Conservation (phyloP, 1,284 basidiomycete genomes). For the Cystobasidiaceae sp. region DNA sequence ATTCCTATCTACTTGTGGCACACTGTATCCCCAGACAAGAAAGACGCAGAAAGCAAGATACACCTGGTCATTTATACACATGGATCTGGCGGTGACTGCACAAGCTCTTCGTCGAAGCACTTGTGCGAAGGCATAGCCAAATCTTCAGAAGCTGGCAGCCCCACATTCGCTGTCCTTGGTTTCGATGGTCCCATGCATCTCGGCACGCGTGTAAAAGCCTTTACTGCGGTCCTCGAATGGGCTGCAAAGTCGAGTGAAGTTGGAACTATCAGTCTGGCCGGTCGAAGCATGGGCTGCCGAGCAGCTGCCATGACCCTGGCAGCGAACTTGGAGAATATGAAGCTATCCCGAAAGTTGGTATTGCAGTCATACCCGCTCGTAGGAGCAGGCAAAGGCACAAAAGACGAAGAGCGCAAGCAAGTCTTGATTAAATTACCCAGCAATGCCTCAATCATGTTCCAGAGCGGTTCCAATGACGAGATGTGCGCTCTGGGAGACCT, state of each 20-base stretch:
- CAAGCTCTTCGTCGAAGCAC: too few species aligned
- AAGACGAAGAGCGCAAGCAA: conserved; percentile 22
- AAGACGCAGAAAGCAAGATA: too few species aligned
- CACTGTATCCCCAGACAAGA: not conserved
- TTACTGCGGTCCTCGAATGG: conserved; percentile 6
- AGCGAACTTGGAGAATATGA: not conserved
- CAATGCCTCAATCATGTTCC: not conserved
- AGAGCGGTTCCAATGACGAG: conserved; percentile 9
- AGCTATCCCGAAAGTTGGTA: not conserved
- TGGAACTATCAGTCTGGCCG: not conserved
- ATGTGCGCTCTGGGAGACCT: conserved; percentile 7
- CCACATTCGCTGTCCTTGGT: conserved; percentile 4
- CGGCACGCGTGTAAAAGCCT: not conserved
- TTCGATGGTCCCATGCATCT: conserved; percentile 15
- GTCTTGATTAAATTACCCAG: not conserved
- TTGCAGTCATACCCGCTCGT: conserved; percentile 23
- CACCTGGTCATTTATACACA: too few species aligned
- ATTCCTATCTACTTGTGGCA: not conserved
- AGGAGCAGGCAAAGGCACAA: conserved; percentile 14
- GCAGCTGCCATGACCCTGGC: conserved; percentile 3
- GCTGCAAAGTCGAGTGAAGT: not conserved
- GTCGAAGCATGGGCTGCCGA: conserved; percentile 29
- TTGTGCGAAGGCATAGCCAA: too few species aligned
- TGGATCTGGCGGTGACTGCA: too few species aligned
- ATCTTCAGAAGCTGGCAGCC: too few species aligned